Conservation (phyloP, 1,284 basidiomycete species). For the Lignosus rhinocerotis region DNA sequence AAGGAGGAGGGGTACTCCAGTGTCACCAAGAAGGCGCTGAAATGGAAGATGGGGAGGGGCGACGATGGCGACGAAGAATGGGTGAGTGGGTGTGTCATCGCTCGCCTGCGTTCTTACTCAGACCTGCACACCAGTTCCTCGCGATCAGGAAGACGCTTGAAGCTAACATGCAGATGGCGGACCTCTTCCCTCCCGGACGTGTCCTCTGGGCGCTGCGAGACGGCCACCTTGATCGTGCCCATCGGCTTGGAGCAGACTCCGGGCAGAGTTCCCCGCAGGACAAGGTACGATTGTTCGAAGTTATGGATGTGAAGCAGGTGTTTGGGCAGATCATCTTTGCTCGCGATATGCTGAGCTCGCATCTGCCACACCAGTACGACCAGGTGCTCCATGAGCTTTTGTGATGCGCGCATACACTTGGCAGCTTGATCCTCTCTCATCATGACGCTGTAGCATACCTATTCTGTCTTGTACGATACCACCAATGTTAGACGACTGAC, state of each 20-base stretch:
- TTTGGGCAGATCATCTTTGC: conserved; percentile 83
- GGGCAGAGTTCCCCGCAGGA: conserved; percentile 29
- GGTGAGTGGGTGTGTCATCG: conserved; percentile 42
- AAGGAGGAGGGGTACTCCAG: conserved; percentile 53
- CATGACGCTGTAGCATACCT: conserved; percentile 20
- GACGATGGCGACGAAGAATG: conserved; percentile 60
- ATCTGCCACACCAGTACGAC: conserved; percentile 47
- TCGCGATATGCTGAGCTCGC: conserved; percentile 71
- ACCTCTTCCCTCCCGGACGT: conserved; percentile 78
- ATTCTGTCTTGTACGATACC: conserved; percentile 16
- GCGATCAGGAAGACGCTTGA: conserved; percentile 80
- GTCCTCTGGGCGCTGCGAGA: conserved; percentile 78
- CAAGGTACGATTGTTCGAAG: conserved; percentile 69
- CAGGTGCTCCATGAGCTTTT: conserved; percentile 62
- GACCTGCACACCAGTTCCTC: conserved; percentile 52
- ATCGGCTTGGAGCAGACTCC: conserved; percentile 34
- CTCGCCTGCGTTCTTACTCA: neutral
- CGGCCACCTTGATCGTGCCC: conserved; percentile 59
- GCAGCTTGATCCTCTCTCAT: neutral
- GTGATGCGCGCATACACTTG: conserved; percentile 4
- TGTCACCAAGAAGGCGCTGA: conserved; percentile 59
- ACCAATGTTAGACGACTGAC: neutral
- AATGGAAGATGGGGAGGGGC: conserved; percentile 58
- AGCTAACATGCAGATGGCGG: conserved; percentile 78
- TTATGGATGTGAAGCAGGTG: conserved; percentile 70